phyloP scores from a whole-genome alignment of 2,329 filamentous ascomycete genomes.

The Aspergillus sojae region DNA sequence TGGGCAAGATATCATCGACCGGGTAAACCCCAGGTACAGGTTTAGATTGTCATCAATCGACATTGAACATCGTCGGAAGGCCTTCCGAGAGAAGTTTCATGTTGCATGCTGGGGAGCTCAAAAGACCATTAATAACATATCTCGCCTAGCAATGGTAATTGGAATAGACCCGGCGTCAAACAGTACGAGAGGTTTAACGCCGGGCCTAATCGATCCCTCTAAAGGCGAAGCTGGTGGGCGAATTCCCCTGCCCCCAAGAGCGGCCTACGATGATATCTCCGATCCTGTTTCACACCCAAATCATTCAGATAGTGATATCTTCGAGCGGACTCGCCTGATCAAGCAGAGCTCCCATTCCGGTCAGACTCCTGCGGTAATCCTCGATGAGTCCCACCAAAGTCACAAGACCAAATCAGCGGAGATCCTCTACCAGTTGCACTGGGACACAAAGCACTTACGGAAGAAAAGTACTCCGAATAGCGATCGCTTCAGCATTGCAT shows the following conservation, averaged over 20 bases:
- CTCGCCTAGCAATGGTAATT: not conserved
- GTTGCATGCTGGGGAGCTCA: slow-evolving; percentile 18
- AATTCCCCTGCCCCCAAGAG: slow-evolving; percentile 10
- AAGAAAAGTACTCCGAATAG: not conserved
- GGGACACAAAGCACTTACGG: not conserved
- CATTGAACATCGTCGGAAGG: slow-evolving; percentile 16
- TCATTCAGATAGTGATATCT: not conserved
- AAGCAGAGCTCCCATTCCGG: not conserved
- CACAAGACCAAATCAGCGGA: not conserved
- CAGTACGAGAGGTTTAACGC: slow-evolving; percentile 21
- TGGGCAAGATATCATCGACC: slow-evolving; percentile 26
- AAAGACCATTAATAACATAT: slow-evolving; percentile 11
- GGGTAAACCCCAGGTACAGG: slow-evolving; percentile 21
- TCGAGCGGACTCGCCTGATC: not conserved
- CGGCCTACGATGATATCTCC: not conserved
- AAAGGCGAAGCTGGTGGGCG: slow-evolving; percentile 19
- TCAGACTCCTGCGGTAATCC: not conserved
- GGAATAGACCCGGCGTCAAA: slow-evolving; percentile 17
- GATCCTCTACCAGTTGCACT: not conserved
- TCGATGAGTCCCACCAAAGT: not conserved
- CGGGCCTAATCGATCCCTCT: slow-evolving; percentile 18
- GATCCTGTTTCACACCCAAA: not conserved
- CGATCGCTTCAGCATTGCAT: not conserved
- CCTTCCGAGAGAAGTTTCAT: slow-evolving; percentile 17
- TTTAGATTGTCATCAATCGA: not conserved